A percentile compares a stretch with the other conserved stretches of the same genome.
Conservation (phyloP, 1,284 basidiomycete genomes). For the Ustilago hordei region DNA sequence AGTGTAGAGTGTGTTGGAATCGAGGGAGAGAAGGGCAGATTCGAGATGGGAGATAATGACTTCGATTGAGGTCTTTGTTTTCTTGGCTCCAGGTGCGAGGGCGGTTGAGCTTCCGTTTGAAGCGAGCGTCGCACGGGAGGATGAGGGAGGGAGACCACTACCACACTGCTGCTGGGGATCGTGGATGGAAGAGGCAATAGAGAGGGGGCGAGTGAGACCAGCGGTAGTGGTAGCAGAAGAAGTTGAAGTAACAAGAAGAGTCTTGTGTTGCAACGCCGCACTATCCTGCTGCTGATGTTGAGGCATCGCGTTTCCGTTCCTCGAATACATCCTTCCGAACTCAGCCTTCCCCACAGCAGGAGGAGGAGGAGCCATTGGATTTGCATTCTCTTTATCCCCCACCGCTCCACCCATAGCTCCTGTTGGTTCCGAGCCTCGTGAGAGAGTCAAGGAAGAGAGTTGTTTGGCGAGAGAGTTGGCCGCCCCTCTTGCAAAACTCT, state of each 20-base stretch:
- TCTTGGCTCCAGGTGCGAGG: slow-evolving; percentile 25
- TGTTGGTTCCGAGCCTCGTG: neutral
- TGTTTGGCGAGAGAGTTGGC: slow-evolving; percentile 46
- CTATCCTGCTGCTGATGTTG: slow-evolving; percentile 4
- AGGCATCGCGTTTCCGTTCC: slow-evolving; percentile 25
- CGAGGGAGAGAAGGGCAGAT: slow-evolving; percentile 78
- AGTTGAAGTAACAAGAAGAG: slow-evolving; percentile 36
- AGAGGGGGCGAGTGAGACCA: slow-evolving; percentile 15
- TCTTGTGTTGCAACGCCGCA: slow-evolving; percentile 52
- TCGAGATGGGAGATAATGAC: slow-evolving; percentile 76
- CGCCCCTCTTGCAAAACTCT: slow-evolving; percentile 26
- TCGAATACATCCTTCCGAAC: slow-evolving; percentile 38
- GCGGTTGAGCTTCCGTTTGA: slow-evolving; percentile 37
- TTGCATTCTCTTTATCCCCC: slow-evolving; percentile 63
- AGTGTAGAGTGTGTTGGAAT: slow-evolving; percentile 75
- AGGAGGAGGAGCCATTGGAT: slow-evolving; percentile 45
- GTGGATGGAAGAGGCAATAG: slow-evolving; percentile 13
- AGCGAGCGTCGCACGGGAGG: slow-evolving; percentile 33
- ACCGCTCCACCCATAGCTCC: neutral
- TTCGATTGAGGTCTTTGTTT: slow-evolving; percentile 53
- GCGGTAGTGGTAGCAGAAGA: neutral
- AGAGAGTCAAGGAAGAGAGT: slow-evolving; percentile 35
- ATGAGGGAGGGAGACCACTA: slow-evolving; percentile 13
- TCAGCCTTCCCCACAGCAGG: slow-evolving; percentile 16
- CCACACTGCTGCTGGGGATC: slow-evolving; percentile 13